Evolutionary conservation across 495 filamentous ascomycete species (phyloP), one percentile per base, ranked within the genome.

Genomic region (Penicillium nucicola): DNA sequence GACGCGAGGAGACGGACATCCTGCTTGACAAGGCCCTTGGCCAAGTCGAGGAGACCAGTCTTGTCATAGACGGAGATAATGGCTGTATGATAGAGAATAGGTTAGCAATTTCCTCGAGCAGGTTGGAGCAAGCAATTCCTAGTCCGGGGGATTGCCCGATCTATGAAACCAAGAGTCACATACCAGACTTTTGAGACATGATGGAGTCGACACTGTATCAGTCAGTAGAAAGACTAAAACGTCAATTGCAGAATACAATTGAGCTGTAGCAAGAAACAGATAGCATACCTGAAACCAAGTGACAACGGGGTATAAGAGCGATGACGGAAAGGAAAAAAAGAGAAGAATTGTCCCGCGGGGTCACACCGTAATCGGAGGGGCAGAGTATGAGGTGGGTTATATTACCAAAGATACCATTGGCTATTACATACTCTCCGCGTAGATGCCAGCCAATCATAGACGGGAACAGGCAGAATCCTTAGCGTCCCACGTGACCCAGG

Each of bases 1-100:
- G 91, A 96, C 37, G 92, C 93, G 35, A 98, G 77, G 60, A 98
- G 83, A 53, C 92, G 86, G 58, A 97, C 88, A 80, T 95, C 86
- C 55, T 93, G 78, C 77, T 95, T 83, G 57, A 87, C 83, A 32
- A 98, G 81, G 56, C 93, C 93, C 70, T 97, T 97, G 53, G 93
- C 93, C 45, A 98, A 80, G 72, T 98, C 93, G 37, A 98, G 75
- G 49, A 98, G 81, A 43, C 93, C 93, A 46, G 92, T 96, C 86
- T 98, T 98, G 77, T 98, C 88, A 66, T 92, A 97, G 77, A 97
- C 95, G 57, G 91, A 96, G 62, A 98, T 81, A 62, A 98, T 97
- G 35, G 93, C 93, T 86, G n/a, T n/a, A 74, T 78, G 33, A 56
- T 32, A 28, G 40, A 48, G 19, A 38, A 10, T 19, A 45, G 4